Base-by-base conservation (phyloP, 2,329 filamentous ascomycete species). In the Cordyceps farinosa region DNA sequence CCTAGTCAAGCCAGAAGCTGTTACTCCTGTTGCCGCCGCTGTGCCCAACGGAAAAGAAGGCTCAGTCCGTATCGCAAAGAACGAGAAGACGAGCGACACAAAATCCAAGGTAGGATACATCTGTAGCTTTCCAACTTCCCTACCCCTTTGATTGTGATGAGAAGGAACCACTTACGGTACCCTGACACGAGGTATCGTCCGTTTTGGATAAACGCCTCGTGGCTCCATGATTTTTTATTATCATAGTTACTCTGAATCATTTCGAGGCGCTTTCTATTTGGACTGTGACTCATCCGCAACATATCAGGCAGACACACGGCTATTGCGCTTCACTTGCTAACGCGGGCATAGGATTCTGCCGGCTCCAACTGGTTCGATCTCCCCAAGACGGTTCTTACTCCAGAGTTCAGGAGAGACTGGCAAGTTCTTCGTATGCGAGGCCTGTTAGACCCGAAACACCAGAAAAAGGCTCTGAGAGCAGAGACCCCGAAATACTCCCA, bases 351-450 rank as follows among this genome's bases (percentile, higher is more conserved):
- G 75, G 71, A 80, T 63, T 90, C 88, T 65, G 90, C 93, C 57
- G 95, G 94, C 51, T 77, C 87, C 17, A 82, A 90, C 64, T 98
- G 94, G 94, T 98, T 90, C 78, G 85, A 96, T 70, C 82, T 99
- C 61, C 93, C 93, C 6, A 88, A 88, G 70, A 97, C 94, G 32
- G 82, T 91, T 57, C 77, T 97, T 57, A 97, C 92, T 0, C 86
- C 92, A 9, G 88, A 96, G 71, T 81, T 97, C 66, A 96, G 93
- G 77, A 85, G 92, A 69, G 94, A 99, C 73, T 81, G 97, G 57
- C 92, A 97, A 76, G 81, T 98, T 11, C 80, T 99, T 64, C 88
- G 91, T 67, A 94, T 97, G 89, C 87, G 95, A 74, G 89, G 88
- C 62, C 88, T 97, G 27, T 82, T 98, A 29, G 94, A 98, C 68